phyloP scores from a whole-genome alignment of 352 stramenopile genomes.

The Phytophthora pluvialis region DNA sequence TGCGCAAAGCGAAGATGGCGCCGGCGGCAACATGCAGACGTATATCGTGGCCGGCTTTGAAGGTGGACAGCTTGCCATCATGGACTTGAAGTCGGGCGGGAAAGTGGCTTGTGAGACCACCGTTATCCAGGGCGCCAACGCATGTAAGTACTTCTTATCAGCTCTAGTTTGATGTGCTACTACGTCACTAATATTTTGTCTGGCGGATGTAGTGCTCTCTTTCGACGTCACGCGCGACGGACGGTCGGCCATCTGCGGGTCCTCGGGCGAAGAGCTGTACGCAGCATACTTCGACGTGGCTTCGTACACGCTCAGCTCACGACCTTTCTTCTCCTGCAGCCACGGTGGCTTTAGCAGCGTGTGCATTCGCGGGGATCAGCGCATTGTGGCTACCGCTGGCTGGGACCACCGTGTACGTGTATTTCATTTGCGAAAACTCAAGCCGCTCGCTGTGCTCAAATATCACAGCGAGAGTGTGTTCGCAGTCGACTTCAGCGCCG shows the following conservation, averaged over 20 bases:
- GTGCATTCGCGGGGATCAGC: constrained; percentile 69
- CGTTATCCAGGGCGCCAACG: constrained; percentile 51
- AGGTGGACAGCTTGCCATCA: constrained; percentile 67
- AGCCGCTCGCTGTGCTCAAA: constrained; percentile 81
- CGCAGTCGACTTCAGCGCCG: constrained; percentile 66
- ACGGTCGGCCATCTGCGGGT: constrained; percentile 63
- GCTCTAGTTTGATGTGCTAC: background rate
- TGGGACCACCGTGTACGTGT: constrained; percentile 81
- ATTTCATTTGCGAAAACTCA: constrained; percentile 78
- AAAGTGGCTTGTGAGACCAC: constrained; percentile 59
- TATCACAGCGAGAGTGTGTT: constrained; percentile 85
- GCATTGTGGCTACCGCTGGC: constrained; percentile 80
- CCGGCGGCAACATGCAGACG: constrained; percentile 26
- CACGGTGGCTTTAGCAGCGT: constrained; percentile 73
- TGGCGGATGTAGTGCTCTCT: constrained; percentile 55
- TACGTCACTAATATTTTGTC: background rate
- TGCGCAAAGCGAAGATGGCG: constrained; percentile 18
- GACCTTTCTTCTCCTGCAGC: constrained; percentile 62
- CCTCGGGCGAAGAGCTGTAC: constrained; percentile 62
- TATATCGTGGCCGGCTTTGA: constrained; percentile 76
- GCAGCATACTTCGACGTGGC: constrained; percentile 50
- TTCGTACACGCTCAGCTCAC: constrained; percentile 41
- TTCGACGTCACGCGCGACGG: constrained; percentile 72
- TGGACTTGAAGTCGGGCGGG: constrained; percentile 63
- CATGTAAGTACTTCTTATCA: constrained; percentile 43